Evolutionary conservation across 169 alveolate genomes (phyloP).

Genomic region (Besnoitia besnoiti): DNA sequence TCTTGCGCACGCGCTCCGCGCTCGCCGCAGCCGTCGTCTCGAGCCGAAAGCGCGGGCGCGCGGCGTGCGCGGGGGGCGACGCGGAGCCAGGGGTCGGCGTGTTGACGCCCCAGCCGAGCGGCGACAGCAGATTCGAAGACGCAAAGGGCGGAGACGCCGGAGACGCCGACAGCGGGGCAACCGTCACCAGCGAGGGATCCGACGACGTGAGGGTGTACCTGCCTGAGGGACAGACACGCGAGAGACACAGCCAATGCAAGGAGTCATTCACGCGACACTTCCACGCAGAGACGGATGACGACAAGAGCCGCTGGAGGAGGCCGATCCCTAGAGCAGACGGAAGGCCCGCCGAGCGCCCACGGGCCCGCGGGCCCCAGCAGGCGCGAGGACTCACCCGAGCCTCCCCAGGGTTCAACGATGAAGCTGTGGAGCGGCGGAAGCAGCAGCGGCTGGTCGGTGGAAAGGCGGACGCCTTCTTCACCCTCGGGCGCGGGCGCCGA

Average conservation of each 20-base stretch:
- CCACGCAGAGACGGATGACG: not conserved
- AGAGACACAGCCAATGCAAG: not conserved
- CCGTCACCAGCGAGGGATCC: not conserved
- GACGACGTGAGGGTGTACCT: constrained; percentile 15
- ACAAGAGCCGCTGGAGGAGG: too few relatives aligned
- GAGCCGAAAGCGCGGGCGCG: constrained; percentile 11
- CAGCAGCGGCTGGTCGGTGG: constrained; percentile 16
- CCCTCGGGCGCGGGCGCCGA: not conserved
- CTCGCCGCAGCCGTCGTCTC: not conserved
- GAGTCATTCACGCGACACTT: not conserved
- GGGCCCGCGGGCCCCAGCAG: too few relatives aligned
- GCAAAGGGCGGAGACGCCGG: not conserved
- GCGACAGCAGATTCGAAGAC: not conserved
- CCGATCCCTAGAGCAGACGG: too few relatives aligned
- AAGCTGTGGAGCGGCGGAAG: constrained; percentile 19
- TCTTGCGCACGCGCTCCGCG: not conserved
- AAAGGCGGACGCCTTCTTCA: not conserved
- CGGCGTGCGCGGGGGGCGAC: not conserved
- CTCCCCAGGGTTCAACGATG: constrained; percentile 24
- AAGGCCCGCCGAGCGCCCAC: too few relatives aligned
- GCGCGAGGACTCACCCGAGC: not conserved
- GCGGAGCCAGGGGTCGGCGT: not conserved
- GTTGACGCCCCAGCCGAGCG: not conserved
- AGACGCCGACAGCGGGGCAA: not conserved
- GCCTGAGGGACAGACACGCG: not conserved